These are phyloP conservation scores for Ogataea pignaliae DNA, from an alignment of 805 yeast genomes.

Conservation along the genomic window DNA sequence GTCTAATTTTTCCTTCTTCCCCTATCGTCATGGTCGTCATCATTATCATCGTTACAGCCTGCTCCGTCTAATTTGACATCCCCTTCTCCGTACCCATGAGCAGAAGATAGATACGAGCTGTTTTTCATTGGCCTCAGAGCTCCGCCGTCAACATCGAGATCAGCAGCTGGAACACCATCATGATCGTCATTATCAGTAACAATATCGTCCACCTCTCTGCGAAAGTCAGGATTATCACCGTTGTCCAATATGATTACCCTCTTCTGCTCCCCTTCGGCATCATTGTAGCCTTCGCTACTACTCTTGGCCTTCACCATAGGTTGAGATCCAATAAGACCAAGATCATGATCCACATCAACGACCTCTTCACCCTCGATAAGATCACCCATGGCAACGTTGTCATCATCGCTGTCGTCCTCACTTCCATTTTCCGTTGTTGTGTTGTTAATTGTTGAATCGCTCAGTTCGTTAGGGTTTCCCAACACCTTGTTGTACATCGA, in stretches of 20 bases:
- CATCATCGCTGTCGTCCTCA: constrained; percentile 10
- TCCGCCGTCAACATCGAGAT: constrained; percentile 11
- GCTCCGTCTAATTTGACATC: too few species aligned
- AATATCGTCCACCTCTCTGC: constrained; percentile 26
- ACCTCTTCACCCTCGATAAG: constrained; percentile 16
- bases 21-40: constrained; percentile 5
- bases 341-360: constrained; percentile 1
- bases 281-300: too few species aligned
- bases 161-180: constrained; percentile 2
- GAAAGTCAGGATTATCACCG: constrained; percentile 42
- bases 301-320: constrained; percentile 9
- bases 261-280: constrained; percentile 6
- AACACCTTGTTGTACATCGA: constrained; percentile 54
- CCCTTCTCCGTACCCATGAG: not conserved
- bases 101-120: not conserved
- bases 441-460: constrained; percentile 12
- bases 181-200: constrained; percentile 4
- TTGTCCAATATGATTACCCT: constrained; percentile 32
- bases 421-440: constrained; percentile 18
- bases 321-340: constrained; percentile 7
- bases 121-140: constrained; percentile 3
- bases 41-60: not conserved
- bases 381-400: constrained; percentile 24
- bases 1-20: constrained; percentile 3
- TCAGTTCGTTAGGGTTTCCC: constrained; percentile 39